Base-by-base conservation (phyloP, 2,329 filamentous ascomycete genomes). In the Colletotrichum aenigma region DNA sequence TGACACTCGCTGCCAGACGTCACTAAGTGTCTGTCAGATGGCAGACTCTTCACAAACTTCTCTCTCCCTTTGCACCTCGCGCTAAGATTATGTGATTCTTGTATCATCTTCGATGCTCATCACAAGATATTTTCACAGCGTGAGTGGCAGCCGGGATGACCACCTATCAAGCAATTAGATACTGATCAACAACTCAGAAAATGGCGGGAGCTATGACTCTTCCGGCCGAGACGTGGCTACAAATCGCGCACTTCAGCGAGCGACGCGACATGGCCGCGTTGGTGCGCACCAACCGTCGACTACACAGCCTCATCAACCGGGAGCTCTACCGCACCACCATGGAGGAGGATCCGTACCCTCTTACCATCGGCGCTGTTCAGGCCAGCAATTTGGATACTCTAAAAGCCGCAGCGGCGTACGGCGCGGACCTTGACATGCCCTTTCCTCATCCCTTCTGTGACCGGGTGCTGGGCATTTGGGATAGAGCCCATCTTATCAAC, bases 11-110 rank as follows among this genome's bases (percentile, higher is more conserved):
- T 21, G 43, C 43, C n/a, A 52, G 43, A 1, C 6, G n/a, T 1
- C 0, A 0, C 6, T 2, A 2, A 7, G 43, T 21, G 43, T 13
- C 10, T 7, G 43, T 2, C 10, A 52, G 2, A 1, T 52, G n/a
- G 43, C n/a, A 13, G n/a, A 21, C n/a, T 3, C 10, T 0, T 13
- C 0, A 21, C 10, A 52, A 21, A 2, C 16, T 21, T 52, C n/a
- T 21, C n/a, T 52, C 1, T 21, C 10, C 43, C 6, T 21, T 0
- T 21, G 43, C 18, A 21, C n/a, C n/a, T 21, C 38, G 38, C 18
- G 18, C 9, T n/a, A 12, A 48, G 38, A 21, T 52, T 21, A 4
- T 13, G 2, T 52, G n/a, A 1, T 52, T 52, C n/a, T 21, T 6
- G 4, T 13, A 21, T 6, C 43, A 52, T 21, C 43, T 52, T 52